A percentile compares a stretch with the other conserved stretches of the same genome.
Conservation (phyloP, 2,329 filamentous ascomycete species). For the Aspergillus sp. region DNA sequence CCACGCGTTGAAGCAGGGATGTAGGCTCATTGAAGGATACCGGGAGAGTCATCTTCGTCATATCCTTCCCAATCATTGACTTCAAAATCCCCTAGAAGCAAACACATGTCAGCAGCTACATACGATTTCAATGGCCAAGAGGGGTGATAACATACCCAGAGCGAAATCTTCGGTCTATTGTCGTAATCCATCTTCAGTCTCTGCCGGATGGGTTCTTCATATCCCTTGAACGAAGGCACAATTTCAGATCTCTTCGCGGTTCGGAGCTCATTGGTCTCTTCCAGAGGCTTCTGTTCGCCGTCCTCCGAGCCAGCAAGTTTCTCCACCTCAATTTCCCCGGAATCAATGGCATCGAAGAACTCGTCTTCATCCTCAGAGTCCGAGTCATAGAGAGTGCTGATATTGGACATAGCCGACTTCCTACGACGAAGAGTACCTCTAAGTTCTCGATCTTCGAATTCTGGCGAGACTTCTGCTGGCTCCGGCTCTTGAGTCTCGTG, state of each 20-base stretch:
- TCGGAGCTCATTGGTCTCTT: constrained; percentile 45
- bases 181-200: constrained; percentile 88
- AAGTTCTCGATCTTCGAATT: constrained; percentile 10
- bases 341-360: constrained; percentile 96
- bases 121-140: neutral
- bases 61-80: constrained; percentile 99
- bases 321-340: constrained; percentile 74
- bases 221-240: constrained; percentile 77
- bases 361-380: constrained; percentile 80
- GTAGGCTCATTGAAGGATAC: constrained; percentile 99
- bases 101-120: constrained; percentile 8
- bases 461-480: constrained; percentile 13
- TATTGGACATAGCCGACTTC: constrained; percentile 67
- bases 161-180: constrained; percentile 86
- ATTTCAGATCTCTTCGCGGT: constrained; percentile 64
- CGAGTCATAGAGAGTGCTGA: constrained; percentile 70
- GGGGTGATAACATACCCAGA: constrained; percentile 71
- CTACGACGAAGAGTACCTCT: constrained; percentile 54
- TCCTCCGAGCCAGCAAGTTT: constrained; percentile 58
- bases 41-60: constrained; percentile 99
- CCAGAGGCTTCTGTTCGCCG: constrained; percentile 50
- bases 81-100: constrained; percentile 79
- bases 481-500: constrained; percentile 33
- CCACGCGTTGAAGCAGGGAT: constrained; percentile 88
- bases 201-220: constrained; percentile 82